A percentile compares a stretch with the other conserved stretches of the same genome.
phyloP scores from a whole-genome alignment of 768 basidiomycete genomes.

The Porpolomopsis calyptriformis region DNA sequence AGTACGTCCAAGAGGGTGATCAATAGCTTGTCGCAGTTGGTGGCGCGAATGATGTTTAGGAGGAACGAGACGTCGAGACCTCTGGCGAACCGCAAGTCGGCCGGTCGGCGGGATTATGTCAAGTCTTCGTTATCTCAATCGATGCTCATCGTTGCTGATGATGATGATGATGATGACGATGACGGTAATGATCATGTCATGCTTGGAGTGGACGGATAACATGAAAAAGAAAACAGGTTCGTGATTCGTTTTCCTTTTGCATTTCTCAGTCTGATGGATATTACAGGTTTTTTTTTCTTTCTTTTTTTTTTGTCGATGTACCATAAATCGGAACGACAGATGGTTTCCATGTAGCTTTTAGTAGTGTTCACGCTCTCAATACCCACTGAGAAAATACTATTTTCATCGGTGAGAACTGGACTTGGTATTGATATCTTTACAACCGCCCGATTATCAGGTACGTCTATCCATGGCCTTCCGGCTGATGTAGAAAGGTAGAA shows the following conservation, averaged over 20 bases:
- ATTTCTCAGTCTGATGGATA: background rate
- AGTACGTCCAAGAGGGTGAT: constrained; percentile 8
- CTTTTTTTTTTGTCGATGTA: background rate
- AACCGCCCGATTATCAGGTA: too few relatives aligned
- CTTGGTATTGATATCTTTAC: too few relatives aligned
- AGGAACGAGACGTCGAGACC: constrained; percentile 8
- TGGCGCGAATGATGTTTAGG: constrained; percentile 14
- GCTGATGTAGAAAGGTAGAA: too few relatives aligned
- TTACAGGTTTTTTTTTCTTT: background rate
- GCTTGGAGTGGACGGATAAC: too few relatives aligned
- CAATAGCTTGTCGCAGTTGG: constrained; percentile 12
- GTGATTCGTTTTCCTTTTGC: background rate
- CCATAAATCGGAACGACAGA: background rate
- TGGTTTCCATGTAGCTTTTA: constrained; percentile 2
- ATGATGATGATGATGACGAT: background rate
- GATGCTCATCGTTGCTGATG: background rate
- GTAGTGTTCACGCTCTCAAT: too few relatives aligned
- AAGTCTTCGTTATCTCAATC: background rate
- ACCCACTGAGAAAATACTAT: too few relatives aligned
- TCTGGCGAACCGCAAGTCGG: constrained; percentile 3
- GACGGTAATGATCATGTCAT: too few relatives aligned
- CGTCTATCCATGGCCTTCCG: too few relatives aligned
- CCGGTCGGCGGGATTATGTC: background rate
- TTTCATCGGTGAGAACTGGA: too few relatives aligned
- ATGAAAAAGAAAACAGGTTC: background rate